Percentiles rank a stretch among this genome's conserved stretches.
phyloP scores from a whole-genome alignment of 2,329 filamentous ascomycete genomes.

The Penicillium expansum region DNA sequence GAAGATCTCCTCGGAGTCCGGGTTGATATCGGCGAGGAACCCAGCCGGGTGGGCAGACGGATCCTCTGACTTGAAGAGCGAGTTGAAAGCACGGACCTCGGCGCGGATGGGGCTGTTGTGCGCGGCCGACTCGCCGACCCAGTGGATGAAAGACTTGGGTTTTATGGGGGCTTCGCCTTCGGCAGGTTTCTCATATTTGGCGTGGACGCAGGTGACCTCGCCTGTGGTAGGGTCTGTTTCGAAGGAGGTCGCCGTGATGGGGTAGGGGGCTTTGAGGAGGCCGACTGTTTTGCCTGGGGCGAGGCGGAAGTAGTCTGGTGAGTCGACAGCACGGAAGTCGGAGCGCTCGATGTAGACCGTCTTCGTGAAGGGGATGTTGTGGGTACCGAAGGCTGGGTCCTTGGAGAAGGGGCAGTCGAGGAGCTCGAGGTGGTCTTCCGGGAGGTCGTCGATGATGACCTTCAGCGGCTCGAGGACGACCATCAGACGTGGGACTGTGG shows the following conservation, averaged over 20 bases:
- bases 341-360: slow-evolving; percentile 80
- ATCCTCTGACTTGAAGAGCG: slow-evolving; percentile 82
- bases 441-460: slow-evolving; percentile 75
- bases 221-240: slow-evolving; percentile 63
- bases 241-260: slow-evolving; percentile 67
- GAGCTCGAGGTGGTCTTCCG: slow-evolving; percentile 64
- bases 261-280: slow-evolving; percentile 67
- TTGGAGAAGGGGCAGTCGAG: slow-evolving; percentile 76
- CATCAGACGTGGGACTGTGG: slow-evolving; percentile 84
- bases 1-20: slow-evolving; percentile 78
- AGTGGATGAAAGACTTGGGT: slow-evolving; percentile 81
- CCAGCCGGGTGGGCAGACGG: slow-evolving; percentile 74
- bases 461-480: slow-evolving; percentile 81
- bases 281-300: slow-evolving; percentile 73
- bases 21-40: slow-evolving; percentile 80
- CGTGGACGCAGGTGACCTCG: slow-evolving; percentile 64
- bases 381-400: slow-evolving; percentile 57
- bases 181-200: slow-evolving; percentile 63
- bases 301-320: slow-evolving; percentile 73
- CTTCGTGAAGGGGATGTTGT: slow-evolving; percentile 65
- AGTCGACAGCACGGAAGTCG: slow-evolving; percentile 73
- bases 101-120: slow-evolving; percentile 60
- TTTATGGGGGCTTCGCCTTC: slow-evolving; percentile 61
- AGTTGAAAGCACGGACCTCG: slow-evolving; percentile 75
- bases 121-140: slow-evolving; percentile 70